Conservation (phyloP, 116 monocot genomes). For the Zostera marina region DNA sequence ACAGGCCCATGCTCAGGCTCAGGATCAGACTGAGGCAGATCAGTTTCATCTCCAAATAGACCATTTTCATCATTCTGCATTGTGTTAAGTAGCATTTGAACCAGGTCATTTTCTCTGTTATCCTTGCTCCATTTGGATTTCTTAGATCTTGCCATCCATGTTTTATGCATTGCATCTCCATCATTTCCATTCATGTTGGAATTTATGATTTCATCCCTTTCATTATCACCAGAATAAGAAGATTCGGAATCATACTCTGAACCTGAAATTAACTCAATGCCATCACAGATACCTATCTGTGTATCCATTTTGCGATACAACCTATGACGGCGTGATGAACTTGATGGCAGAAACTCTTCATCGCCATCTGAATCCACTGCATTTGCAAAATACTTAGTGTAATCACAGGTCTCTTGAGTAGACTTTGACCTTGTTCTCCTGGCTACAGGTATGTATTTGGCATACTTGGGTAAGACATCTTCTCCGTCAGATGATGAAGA, state of each 20-base stretch:
- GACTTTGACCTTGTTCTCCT: conserved; percentile 15
- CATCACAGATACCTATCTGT: neutral
- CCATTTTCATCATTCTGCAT: neutral
- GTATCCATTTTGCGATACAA: neutral
- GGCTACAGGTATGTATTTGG: conserved; percentile 8
- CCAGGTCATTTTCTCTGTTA: conserved; percentile 4
- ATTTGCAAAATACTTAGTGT: conserved; percentile 8
- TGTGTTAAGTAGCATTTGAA: conserved; percentile 8
- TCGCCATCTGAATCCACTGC: conserved; percentile 4
- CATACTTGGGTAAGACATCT: neutral
- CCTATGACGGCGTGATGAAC: neutral
- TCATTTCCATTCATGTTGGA: neutral
- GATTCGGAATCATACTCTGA: neutral
- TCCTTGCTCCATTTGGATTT: neutral
- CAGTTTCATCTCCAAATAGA: neutral
- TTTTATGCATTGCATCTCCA: neutral
- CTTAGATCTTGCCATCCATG: neutral
- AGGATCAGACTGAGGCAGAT: neutral
- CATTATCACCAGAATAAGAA: neutral
- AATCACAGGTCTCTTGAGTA: neutral
- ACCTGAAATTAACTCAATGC: too few relatives aligned
- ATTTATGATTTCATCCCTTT: neutral
- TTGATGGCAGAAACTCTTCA: neutral
- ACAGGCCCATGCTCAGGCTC: neutral
- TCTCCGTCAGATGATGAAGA: neutral